Conservation (phyloP, 1,139 yeast genomes). For the Saccharomycopsis crataegensis region DNA sequence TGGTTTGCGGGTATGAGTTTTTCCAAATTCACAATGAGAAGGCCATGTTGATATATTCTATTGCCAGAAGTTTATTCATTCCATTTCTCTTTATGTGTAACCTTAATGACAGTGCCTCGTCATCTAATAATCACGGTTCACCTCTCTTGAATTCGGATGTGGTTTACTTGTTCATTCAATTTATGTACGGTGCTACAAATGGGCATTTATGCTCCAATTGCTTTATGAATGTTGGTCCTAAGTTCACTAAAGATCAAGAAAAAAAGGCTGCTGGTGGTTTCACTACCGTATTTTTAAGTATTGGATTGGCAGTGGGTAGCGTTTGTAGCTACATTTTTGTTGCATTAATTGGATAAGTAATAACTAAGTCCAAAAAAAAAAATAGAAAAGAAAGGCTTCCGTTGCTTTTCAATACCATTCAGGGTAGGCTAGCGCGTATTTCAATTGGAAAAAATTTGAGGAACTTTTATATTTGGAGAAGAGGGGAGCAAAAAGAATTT, state of each 20-base stretch:
- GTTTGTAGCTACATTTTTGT: conserved; percentile 64
- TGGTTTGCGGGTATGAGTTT: conserved; percentile 47
- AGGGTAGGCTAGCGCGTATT: not conserved
- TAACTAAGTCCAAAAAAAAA: not conserved
- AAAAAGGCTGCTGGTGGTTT: conserved; percentile 94
- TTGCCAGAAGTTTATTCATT: conserved; percentile 46
- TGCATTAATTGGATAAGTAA: conserved; percentile 7
- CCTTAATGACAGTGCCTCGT: conserved; percentile 24
- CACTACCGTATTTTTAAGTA: conserved; percentile 66
- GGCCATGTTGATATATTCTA: conserved; percentile 42
- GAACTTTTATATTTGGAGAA: too few species aligned
- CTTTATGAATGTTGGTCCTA: conserved; percentile 69
- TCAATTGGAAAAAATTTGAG: not conserved
- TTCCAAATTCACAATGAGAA: conserved; percentile 39
- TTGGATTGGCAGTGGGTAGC: conserved; percentile 75
- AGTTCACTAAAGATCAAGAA: conserved; percentile 52
- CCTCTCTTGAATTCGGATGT: conserved; percentile 48
- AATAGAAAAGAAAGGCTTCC: not conserved
- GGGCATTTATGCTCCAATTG: conserved; percentile 80
- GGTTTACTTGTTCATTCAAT: conserved; percentile 62
- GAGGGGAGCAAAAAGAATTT: not conserved
- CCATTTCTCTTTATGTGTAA: conserved; percentile 70
- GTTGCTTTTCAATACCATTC: not conserved
- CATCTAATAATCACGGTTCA: conserved; percentile 8
- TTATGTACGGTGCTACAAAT: conserved; percentile 75